These are phyloP conservation scores for Ogataea saltuana DNA, from an alignment of 805 yeast species.

Conservation along the genomic window DNA sequence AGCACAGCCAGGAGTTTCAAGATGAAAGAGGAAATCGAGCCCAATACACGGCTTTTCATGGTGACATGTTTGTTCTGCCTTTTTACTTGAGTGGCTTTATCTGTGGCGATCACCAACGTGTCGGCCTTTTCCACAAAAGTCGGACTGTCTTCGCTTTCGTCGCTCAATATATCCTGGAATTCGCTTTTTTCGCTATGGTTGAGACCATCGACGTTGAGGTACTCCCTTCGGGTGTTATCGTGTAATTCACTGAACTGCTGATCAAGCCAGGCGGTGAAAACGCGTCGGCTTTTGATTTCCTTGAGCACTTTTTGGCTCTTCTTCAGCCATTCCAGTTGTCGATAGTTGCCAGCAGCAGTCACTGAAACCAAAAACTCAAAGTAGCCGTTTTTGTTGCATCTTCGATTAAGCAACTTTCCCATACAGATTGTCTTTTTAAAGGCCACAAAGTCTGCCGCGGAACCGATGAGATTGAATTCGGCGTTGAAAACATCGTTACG, in stretches of 20 bases:
- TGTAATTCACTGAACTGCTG: conserved; percentile 13
- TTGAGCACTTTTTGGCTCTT: conserved; percentile 9
- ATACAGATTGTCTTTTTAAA: conserved; percentile 9
- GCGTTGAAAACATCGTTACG: conserved; percentile 1
- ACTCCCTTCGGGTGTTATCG: neutral
- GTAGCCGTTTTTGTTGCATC: conserved; percentile 11
- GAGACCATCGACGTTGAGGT: conserved; percentile 6
- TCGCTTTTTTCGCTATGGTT: conserved; percentile 11
- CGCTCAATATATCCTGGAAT: conserved; percentile 17
- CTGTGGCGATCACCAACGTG: neutral
- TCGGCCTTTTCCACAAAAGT: too few relatives aligned
- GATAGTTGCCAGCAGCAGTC: conserved; percentile 14
- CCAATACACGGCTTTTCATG: neutral
- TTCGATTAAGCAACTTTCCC: conserved; percentile 8
- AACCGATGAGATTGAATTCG: conserved; percentile 7
- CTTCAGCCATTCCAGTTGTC: conserved; percentile 22
- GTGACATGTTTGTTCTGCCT: too few relatives aligned
- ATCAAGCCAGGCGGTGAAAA: conserved; percentile 20
- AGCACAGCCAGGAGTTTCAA: neutral
- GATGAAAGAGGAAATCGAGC: neutral
- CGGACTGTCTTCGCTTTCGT: conserved; percentile 10
- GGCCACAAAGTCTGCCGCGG: conserved; percentile 12
- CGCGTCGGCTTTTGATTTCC: conserved; percentile 12
- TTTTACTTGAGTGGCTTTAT: neutral
- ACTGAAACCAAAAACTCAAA: conserved; percentile 13